These are phyloP conservation scores for Phlebiopsis flavidoalba DNA, from an alignment of 768 basidiomycete genomes.

Conservation along the genomic window DNA sequence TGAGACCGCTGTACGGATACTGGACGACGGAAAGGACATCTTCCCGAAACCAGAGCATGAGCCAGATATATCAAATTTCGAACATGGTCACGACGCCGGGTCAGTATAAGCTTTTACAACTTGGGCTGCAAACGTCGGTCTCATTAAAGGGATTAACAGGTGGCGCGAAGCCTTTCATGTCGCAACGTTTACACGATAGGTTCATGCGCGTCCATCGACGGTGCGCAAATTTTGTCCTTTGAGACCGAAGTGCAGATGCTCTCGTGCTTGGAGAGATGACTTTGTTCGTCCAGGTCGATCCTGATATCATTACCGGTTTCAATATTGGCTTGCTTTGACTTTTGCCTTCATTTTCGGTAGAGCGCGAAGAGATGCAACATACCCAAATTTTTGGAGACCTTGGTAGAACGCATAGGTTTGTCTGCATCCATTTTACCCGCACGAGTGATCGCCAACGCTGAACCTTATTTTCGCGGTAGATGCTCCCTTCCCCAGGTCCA, in stretches of 20 bases:
- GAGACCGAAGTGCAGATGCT: conserved; percentile 72
- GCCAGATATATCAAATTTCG: conserved; percentile 97
- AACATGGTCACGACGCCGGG: conserved; percentile 98
- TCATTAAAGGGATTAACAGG: conserved; percentile 22
- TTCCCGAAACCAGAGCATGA: conserved; percentile 90
- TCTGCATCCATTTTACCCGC: conserved; percentile 4
- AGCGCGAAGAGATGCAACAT: conserved; percentile 77
- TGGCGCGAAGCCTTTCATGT: conserved; percentile 87
- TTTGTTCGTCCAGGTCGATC: conserved; percentile 89
- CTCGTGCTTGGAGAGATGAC: conserved; percentile 77
- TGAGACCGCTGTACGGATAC: conserved; percentile 84
- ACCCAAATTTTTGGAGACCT: conserved; percentile 22
- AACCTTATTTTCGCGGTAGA: not conserved
- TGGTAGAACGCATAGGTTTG: conserved; percentile 60
- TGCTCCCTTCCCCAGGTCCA: not conserved
- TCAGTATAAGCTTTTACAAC: not conserved
- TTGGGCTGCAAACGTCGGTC: no score
- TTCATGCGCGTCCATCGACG: conserved; percentile 85
- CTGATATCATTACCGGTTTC: conserved; percentile 95
- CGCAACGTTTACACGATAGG: conserved; percentile 90
- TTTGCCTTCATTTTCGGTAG: conserved; percentile 91
- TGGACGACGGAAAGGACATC: conserved; percentile 60
- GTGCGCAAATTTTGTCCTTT: conserved; percentile 91
- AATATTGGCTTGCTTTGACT: conserved; percentile 94
- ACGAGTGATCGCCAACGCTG: conserved; percentile 8